A percentile compares a stretch with the other conserved stretches of the same genome.
Evolutionary conservation across 257 asterid species (phyloP).

Genomic region (Euphrasia confusa): DNA sequence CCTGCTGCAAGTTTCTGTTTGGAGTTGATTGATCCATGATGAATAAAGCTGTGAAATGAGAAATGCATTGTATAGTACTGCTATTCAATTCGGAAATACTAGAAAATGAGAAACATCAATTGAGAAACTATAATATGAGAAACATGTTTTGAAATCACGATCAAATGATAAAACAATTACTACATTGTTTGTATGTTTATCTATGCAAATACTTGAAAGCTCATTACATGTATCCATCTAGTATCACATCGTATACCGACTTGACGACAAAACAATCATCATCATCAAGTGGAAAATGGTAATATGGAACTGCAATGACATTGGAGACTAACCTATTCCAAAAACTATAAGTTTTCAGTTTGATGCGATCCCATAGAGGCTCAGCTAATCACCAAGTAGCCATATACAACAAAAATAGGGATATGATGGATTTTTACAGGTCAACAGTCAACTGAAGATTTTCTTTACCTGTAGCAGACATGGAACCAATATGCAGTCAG

Average conservation of each 20-base stretch:
- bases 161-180: background rate
- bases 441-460: slow-evolving; percentile 42
- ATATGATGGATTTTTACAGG: background rate
- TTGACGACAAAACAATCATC: background rate
- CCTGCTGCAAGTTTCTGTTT: too few relatives aligned
- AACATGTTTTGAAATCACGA: too few relatives aligned
- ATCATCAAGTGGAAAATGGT: background rate
- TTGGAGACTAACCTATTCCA: background rate
- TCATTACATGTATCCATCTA: background rate
- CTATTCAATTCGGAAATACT: too few relatives aligned
- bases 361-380: slow-evolving; percentile 18
- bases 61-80: too few relatives aligned
- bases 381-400: background rate
- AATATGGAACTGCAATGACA: background rate
- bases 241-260: background rate
- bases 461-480: slow-evolving; percentile 55
- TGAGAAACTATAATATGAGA: too few relatives aligned
- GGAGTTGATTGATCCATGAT: too few relatives aligned
- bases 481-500: slow-evolving; percentile 4
- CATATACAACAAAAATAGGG: slow-evolving; percentile 17
- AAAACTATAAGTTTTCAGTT: slow-evolving; percentile 12
- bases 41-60: too few relatives aligned
- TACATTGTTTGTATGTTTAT: background rate
- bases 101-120: too few relatives aligned
- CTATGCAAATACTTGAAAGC: background rate